These are phyloP conservation scores for Mycena leptocephala DNA, from an alignment of 768 basidiomycete genomes.

Conservation along the genomic window DNA sequence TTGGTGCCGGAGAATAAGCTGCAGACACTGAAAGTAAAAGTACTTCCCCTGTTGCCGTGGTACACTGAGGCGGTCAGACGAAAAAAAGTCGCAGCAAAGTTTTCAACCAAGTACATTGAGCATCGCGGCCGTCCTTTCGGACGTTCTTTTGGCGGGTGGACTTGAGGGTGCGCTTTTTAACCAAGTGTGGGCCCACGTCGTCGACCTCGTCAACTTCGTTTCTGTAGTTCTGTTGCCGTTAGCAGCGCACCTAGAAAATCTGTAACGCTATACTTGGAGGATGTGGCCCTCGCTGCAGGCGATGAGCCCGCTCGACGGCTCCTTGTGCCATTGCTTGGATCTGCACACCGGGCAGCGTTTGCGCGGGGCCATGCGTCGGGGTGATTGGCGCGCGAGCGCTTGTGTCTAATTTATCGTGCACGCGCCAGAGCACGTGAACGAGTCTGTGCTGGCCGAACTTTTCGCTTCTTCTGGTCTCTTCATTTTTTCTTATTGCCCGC, in stretches of 20 bases:
- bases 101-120: slow-evolving; percentile 59
- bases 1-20: slow-evolving; percentile 87
- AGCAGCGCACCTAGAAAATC: neutral
- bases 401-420: too few relatives aligned
- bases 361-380: slow-evolving; percentile 68
- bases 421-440: slow-evolving; percentile 20
- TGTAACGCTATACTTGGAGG: slow-evolving; percentile 71
- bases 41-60: slow-evolving; percentile 84
- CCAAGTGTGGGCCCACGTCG: slow-evolving; percentile 71
- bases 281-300: slow-evolving; percentile 95
- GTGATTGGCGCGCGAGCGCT: neutral
- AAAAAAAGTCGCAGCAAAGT: neutral
- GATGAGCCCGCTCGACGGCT: slow-evolving; percentile 84
- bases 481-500: slow-evolving; percentile 58
- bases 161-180: slow-evolving; percentile 80
- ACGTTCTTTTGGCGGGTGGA: slow-evolving; percentile 68
- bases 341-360: slow-evolving; percentile 85
- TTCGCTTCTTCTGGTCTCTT: slow-evolving; percentile 52
- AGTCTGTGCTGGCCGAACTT: neutral
- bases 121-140: slow-evolving; percentile 67
- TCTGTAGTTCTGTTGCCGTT: slow-evolving; percentile 77
- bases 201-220: slow-evolving; percentile 85
- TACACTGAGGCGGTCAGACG: slow-evolving; percentile 70
- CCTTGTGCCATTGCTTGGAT: slow-evolving; percentile 91
- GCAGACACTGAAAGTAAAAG: slow-evolving; percentile 89